Evolutionary conservation across 208 protist species (phyloP).

Genomic region (Leishmania aethiopica): DNA sequence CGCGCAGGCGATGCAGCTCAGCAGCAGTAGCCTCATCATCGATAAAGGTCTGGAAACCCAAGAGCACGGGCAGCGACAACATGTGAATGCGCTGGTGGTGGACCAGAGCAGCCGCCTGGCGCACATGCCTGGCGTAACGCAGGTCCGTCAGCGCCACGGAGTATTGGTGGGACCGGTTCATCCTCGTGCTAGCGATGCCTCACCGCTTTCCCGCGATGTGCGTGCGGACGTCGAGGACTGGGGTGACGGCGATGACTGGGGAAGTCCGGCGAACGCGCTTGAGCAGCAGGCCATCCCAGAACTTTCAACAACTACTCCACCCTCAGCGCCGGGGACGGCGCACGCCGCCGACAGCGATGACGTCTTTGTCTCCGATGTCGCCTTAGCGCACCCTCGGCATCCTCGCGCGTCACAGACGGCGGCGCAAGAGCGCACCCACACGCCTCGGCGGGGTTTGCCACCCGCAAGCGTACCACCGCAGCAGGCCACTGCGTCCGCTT

Average conservation of each 20-base stretch:
- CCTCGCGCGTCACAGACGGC: not conserved
- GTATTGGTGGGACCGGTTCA: not conserved
- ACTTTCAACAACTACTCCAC: not conserved
- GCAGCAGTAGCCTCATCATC: not conserved
- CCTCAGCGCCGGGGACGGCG: no score
- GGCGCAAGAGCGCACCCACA: not conserved
- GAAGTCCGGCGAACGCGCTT: not conserved
- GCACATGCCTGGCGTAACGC: slow-evolving; percentile 5
- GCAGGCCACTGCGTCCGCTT: not conserved
- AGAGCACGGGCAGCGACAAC: not conserved
- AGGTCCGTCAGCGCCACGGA: slow-evolving; percentile 24
- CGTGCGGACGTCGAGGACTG: not conserved
- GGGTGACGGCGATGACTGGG: slow-evolving; percentile 1
- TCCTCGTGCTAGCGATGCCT: not conserved
- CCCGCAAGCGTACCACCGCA: not conserved
- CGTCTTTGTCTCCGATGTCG: slow-evolving; percentile 16
- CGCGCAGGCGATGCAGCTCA: not conserved
- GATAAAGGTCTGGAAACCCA: not conserved
- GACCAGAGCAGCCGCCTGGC: not conserved
- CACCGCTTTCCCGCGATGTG: not conserved
- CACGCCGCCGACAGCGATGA: not conserved
- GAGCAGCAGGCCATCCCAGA: not conserved
- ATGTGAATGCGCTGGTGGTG: not conserved
- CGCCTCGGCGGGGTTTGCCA: not conserved
- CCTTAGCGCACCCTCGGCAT: not conserved